phyloP scores from a whole-genome alignment of 495 filamentous ascomycete species.

The Aspergillus sparsus region DNA sequence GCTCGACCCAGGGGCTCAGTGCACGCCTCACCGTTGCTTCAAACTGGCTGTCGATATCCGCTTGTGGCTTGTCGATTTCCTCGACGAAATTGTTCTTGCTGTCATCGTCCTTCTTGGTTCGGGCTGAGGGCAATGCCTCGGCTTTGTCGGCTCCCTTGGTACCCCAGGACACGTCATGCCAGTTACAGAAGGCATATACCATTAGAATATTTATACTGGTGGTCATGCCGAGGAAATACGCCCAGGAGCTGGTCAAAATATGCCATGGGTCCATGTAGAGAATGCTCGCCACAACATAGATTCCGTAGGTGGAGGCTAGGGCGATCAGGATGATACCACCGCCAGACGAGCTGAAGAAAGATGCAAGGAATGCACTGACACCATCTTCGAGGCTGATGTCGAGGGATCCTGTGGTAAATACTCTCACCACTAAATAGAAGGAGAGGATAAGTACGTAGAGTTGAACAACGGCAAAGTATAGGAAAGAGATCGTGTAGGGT shows the following conservation, averaged over 20 bases:
- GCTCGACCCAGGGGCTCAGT: slow-evolving; percentile 73
- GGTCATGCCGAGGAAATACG: slow-evolving; percentile 89
- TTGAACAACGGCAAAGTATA: slow-evolving; percentile 87
- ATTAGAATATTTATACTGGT: slow-evolving; percentile 99
- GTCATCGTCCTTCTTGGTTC: slow-evolving; percentile 70
- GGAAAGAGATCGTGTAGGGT: too few relatives aligned
- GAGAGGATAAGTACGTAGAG: slow-evolving; percentile 83
- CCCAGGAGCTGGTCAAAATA: slow-evolving; percentile 98
- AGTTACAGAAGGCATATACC: slow-evolving; percentile 99
- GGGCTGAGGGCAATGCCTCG: slow-evolving; percentile 87
- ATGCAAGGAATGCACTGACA: slow-evolving; percentile 57
- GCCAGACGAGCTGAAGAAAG: slow-evolving; percentile 75
- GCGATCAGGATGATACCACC: slow-evolving; percentile 91
- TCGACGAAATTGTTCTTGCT: slow-evolving; percentile 88
- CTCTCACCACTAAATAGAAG: slow-evolving; percentile 55
- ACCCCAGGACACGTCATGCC: slow-evolving; percentile 99
- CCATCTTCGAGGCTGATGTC: slow-evolving; percentile 56
- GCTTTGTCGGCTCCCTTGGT: slow-evolving; percentile 99
- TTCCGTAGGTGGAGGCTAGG: slow-evolving; percentile 88
- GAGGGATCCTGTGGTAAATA: slow-evolving; percentile 23
- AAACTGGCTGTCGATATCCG: slow-evolving; percentile 97
- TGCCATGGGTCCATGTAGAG: slow-evolving; percentile 99
- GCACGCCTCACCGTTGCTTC: slow-evolving; percentile 96
- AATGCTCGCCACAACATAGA: slow-evolving; percentile 96
- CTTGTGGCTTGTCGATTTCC: slow-evolving; percentile 93